These are phyloP conservation scores for Papiliotrema laurentii DNA, from an alignment of 1,284 basidiomycete species.

Conservation along the genomic window DNA sequence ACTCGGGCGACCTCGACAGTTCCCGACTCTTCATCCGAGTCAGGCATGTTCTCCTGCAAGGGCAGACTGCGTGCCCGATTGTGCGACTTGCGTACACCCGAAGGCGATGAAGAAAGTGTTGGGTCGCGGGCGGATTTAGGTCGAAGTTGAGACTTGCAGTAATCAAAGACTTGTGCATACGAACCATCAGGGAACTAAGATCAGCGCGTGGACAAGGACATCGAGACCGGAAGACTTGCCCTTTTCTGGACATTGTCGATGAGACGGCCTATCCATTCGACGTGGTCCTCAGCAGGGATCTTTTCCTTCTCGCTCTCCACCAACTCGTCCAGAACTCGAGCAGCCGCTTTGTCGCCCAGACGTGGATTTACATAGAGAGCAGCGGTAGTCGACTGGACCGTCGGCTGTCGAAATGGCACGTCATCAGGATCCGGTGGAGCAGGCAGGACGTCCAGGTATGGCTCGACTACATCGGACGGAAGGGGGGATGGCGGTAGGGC, in stretches of 20 bases:
- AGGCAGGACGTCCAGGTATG: conserved; percentile 36
- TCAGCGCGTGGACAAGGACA: not conserved
- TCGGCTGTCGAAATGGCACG: conserved; percentile 36
- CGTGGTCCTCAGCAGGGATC: conserved; percentile 19
- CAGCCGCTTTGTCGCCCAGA: conserved; percentile 30
- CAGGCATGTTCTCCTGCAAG: not conserved
- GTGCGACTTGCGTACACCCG: not conserved
- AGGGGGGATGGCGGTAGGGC: conserved; percentile 31
- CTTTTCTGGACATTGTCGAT: conserved; percentile 31
- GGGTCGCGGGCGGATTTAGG: not conserved
- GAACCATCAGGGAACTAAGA: conserved; percentile 44
- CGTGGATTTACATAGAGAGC: conserved; percentile 46
- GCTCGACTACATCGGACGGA: conserved; percentile 23
- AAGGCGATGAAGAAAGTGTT: not conserved
- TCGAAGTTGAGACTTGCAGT: conserved; percentile 18
- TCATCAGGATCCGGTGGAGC: conserved; percentile 41
- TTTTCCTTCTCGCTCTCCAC: conserved; percentile 40
- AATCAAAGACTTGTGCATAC: conserved; percentile 31
- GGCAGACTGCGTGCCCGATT: not conserved
- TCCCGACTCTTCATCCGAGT: not conserved
- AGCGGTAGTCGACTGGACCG: conserved; percentile 42
- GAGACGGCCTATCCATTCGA: conserved; percentile 25
- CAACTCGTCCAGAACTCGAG: conserved; percentile 39
- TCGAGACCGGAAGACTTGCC: conserved; percentile 17
- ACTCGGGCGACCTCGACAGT: not conserved